These are phyloP conservation scores for Stellera chamaejasme DNA, from an alignment of 345 rosid genomes.

Conservation along the genomic window DNA sequence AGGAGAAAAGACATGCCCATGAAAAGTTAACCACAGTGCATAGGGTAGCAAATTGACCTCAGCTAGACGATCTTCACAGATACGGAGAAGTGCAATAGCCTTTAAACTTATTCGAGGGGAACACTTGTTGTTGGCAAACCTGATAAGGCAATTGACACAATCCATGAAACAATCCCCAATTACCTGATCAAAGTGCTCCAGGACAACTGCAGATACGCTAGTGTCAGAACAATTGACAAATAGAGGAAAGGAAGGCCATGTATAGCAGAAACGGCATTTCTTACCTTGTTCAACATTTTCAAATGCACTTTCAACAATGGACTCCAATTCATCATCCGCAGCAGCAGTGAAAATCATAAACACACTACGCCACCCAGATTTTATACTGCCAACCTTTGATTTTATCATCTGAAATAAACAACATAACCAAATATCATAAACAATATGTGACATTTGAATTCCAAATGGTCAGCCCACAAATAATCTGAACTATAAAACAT, in stretches of 20 bases:
- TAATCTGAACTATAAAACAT: conserved; percentile 14
- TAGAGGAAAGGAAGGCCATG: not conserved
- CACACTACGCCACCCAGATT: conserved; percentile 93
- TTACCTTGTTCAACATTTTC: conserved; percentile 86
- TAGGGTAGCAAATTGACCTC: conserved; percentile 43
- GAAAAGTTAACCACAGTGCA: not conserved
- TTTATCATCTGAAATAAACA: conserved; percentile 64
- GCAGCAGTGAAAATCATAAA: conserved; percentile 89
- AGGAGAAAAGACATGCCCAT: not conserved
- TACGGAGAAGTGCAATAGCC: conserved; percentile 93
- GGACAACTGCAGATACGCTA: conserved; percentile 52
- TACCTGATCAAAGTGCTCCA: conserved; percentile 95
- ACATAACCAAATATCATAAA: conserved; percentile 12
- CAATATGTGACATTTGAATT: not conserved
- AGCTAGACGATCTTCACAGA: conserved; percentile 94
- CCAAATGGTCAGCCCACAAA: not conserved
- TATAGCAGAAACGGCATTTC: not conserved
- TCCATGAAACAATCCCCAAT: conserved; percentile 97
- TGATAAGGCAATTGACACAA: conserved; percentile 88
- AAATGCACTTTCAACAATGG: conserved; percentile 77
- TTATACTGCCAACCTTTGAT: conserved; percentile 88
- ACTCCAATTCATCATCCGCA: conserved; percentile 70
- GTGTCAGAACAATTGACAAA: conserved; percentile 22
- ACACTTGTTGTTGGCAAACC: conserved; percentile 81
- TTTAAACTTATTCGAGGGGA: conserved; percentile 85